Conservation (phyloP, 2,329 filamentous ascomycete species). For the Dactylellina haptotyla region DNA sequence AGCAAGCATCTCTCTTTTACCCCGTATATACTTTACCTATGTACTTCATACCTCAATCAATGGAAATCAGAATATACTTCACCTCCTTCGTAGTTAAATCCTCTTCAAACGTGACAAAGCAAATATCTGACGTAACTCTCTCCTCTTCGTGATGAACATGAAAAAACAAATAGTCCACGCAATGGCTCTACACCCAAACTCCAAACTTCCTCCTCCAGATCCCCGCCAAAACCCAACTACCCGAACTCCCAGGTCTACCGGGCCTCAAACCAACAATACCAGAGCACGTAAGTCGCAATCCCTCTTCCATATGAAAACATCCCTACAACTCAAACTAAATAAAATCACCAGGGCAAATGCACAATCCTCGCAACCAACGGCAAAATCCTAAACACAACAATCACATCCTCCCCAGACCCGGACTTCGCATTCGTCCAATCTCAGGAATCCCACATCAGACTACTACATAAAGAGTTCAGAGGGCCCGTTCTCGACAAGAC, state of each 20-base stretch:
- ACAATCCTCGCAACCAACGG: slow-evolving; percentile 13
- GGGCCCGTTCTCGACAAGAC: neutral
- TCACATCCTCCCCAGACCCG: slow-evolving; percentile 39
- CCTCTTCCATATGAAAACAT: neutral
- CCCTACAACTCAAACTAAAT: neutral
- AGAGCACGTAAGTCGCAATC: slow-evolving; percentile 26
- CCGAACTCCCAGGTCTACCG: slow-evolving; percentile 25
- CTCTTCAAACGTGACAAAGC: too few relatives aligned
- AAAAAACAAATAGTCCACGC: slow-evolving; percentile 30
- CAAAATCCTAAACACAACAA: slow-evolving; percentile 20
- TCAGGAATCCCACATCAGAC: slow-evolving; percentile 44
- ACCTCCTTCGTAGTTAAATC: neutral
- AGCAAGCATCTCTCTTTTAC: neutral
- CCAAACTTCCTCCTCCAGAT: slow-evolving; percentile 37
- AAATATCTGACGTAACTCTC: slow-evolving; percentile 33
- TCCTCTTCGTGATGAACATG: slow-evolving; percentile 1
- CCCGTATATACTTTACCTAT: slow-evolving; percentile 1
- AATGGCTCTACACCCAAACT: slow-evolving; percentile 51
- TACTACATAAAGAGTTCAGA: slow-evolving; percentile 12
- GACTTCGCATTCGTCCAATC: slow-evolving; percentile 46
- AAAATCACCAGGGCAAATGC: slow-evolving; percentile 25
- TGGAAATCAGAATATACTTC: neutral
- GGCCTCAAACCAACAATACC: slow-evolving; percentile 23
- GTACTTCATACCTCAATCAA: slow-evolving; percentile 23
- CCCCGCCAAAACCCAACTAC: slow-evolving; percentile 13